These are phyloP conservation scores for Apophysomyces sp. DNA, from an alignment of 371 early-diverging fungal species.

Conservation along the genomic window DNA sequence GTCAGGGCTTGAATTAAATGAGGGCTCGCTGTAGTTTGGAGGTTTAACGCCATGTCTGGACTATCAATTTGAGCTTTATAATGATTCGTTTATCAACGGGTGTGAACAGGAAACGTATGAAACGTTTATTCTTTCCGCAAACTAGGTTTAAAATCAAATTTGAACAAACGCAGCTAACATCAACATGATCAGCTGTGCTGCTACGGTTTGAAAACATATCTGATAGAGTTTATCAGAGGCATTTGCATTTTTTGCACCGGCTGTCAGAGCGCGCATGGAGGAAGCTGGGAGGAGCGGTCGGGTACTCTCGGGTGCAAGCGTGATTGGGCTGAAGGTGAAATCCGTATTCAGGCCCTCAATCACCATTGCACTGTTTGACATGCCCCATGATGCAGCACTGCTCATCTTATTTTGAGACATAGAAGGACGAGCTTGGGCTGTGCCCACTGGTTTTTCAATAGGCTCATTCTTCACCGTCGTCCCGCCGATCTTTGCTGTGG, in stretches of 20 bases:
- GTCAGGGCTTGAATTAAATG: too few species aligned
- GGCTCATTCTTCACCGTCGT: not conserved
- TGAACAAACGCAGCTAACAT: not conserved
- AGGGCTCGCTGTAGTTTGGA: too few species aligned
- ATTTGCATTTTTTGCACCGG: not conserved
- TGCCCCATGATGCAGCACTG: not conserved
- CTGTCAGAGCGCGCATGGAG: slow-evolving; percentile 12
- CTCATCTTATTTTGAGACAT: not conserved
- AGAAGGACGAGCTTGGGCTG: not conserved
- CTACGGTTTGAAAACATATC: not conserved
- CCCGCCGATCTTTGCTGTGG: not conserved
- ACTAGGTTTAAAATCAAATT: not conserved
- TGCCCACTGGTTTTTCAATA: not conserved
- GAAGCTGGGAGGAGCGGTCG: slow-evolving; percentile 4
- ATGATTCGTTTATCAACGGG: too few species aligned
- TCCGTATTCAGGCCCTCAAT: not conserved
- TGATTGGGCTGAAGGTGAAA: slow-evolving; percentile 30
- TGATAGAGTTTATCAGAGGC: slow-evolving; percentile 3
- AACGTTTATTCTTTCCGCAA: not conserved
- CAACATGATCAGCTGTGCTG: not conserved
- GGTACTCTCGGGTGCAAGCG: slow-evolving; percentile 36
- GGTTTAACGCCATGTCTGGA: too few species aligned
- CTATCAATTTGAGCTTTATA: too few species aligned
- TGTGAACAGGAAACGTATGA: too few species aligned
- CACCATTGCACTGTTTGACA: not conserved